Conservation (phyloP, 1,139 yeast species). For the Debaryomyces nepalensis region DNA sequence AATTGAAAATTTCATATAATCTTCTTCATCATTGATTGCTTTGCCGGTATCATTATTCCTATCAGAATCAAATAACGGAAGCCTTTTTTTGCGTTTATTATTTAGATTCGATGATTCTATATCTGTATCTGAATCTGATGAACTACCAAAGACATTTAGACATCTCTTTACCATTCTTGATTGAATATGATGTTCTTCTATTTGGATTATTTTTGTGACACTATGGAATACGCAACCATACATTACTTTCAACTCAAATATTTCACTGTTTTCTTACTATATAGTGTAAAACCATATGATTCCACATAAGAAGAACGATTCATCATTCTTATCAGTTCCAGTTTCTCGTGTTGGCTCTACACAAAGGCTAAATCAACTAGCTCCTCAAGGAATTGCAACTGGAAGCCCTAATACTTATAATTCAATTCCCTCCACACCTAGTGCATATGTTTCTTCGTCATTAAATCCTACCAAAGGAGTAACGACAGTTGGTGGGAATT, state of each 20-base stretch:
- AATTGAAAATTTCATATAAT: conserved; percentile 17
- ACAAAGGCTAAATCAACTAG: conserved; percentile 33
- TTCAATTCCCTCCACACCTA: conserved; percentile 38
- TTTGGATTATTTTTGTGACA: conserved; percentile 6
- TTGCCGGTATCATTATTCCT: conserved; percentile 1
- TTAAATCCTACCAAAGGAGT: conserved; percentile 42
- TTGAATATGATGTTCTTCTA: neutral
- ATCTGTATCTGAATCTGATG: conserved; percentile 21
- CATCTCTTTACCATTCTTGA: conserved; percentile 11
- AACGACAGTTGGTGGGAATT: conserved; percentile 27
- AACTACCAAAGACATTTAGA: conserved; percentile 21
- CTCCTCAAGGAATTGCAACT: conserved; percentile 15
- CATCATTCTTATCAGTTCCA: conserved; percentile 29
- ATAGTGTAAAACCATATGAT: conserved; percentile 17
- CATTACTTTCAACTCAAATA: neutral
- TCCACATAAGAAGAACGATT: conserved; percentile 27
- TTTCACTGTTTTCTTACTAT: neutral
- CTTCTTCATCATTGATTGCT: conserved; percentile 8
- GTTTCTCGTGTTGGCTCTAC: conserved; percentile 37
- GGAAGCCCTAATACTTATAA: conserved; percentile 21
- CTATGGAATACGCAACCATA: too few species aligned
- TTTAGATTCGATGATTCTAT: conserved; percentile 3
- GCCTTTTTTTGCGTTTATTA: conserved; percentile 7
- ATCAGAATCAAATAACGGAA: neutral
- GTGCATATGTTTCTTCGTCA: conserved; percentile 41